Conservation (phyloP, 352 stramenopile species). For the Stramenopiles sp. region DNA sequence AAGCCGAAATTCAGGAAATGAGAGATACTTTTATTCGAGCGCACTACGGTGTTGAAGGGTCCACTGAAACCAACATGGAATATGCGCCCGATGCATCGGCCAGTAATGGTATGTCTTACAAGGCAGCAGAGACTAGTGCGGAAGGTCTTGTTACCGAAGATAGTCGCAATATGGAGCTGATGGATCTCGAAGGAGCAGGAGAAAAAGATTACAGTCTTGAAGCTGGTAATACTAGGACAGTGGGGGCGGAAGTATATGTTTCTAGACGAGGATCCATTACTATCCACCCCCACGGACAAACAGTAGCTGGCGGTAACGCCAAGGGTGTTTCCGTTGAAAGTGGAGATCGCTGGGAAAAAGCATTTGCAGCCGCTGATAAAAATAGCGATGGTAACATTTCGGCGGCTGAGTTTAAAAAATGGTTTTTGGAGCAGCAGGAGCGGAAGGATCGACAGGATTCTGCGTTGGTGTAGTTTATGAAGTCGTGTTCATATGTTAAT, state of each 20-base stretch:
- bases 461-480: too few relatives aligned
- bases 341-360: not conserved
- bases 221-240: too few relatives aligned
- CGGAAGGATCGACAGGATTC: not conserved
- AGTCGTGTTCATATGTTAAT: not conserved
- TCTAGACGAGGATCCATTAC: too few relatives aligned
- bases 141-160: too few relatives aligned
- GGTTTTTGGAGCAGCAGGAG: not conserved
- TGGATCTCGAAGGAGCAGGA: not conserved
- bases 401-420: not conserved
- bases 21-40: not conserved
- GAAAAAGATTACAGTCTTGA: too few relatives aligned
- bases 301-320: too few relatives aligned
- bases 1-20: slow-evolving; percentile 1
- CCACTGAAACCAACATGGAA: not conserved
- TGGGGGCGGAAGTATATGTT: too few relatives aligned
- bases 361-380: not conserved
- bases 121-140: not conserved
- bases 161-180: too few relatives aligned
- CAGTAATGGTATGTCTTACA: not conserved
- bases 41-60: not conserved
- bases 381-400: not conserved
- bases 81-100: not conserved
- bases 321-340: too few relatives aligned
- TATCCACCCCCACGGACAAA: too few relatives aligned